Percentiles rank a stretch among this genome's conserved stretches.
phyloP scores from a whole-genome alignment of 2,329 filamentous ascomycete genomes.

The Apiospora marii region DNA sequence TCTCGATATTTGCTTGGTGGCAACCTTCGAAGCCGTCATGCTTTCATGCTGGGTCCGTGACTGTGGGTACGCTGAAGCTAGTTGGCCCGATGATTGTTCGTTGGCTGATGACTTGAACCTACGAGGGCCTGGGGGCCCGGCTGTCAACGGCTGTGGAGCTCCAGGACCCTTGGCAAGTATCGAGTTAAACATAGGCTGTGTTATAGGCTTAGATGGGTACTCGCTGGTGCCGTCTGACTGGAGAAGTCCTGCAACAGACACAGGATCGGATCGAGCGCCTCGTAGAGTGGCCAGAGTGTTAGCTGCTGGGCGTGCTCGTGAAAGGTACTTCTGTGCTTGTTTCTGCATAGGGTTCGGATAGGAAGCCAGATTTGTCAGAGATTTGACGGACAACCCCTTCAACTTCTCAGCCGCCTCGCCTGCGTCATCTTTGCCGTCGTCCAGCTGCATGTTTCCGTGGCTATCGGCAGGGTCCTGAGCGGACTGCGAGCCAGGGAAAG shows the following conservation, averaged over 20 bases:
- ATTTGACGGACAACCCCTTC: conserved; percentile 48
- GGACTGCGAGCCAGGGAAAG: conserved; percentile 34
- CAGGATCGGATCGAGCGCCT: conserved; percentile 29
- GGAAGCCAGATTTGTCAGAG: conserved; percentile 61
- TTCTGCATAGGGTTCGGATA: conserved; percentile 64
- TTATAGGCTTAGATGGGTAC: conserved; percentile 17
- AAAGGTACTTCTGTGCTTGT: conserved; percentile 56
- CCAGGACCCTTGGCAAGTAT: conserved; percentile 46
- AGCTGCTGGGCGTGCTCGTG: conserved; percentile 37
- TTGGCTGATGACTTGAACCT: conserved; percentile 54
- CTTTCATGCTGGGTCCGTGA: not conserved
- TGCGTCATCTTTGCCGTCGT: conserved; percentile 32
- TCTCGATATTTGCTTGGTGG: not conserved
- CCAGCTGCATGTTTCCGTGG: not conserved
- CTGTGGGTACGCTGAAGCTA: not conserved
- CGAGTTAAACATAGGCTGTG: conserved; percentile 13
- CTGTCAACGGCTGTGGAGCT: conserved; percentile 59
- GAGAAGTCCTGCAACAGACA: conserved; percentile 25
- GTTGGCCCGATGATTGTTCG: conserved; percentile 42
- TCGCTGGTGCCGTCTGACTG: conserved; percentile 35
- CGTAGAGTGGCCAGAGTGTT: not conserved
- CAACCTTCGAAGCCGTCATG: not conserved
- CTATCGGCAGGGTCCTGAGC: conserved; percentile 31
- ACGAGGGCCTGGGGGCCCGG: conserved; percentile 62
- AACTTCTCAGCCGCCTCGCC: conserved; percentile 38